A percentile compares a stretch with the other conserved stretches of the same genome.
Evolutionary conservation across 805 yeast species (phyloP).

Genomic region (Jamesozyma jinghongensis): DNA sequence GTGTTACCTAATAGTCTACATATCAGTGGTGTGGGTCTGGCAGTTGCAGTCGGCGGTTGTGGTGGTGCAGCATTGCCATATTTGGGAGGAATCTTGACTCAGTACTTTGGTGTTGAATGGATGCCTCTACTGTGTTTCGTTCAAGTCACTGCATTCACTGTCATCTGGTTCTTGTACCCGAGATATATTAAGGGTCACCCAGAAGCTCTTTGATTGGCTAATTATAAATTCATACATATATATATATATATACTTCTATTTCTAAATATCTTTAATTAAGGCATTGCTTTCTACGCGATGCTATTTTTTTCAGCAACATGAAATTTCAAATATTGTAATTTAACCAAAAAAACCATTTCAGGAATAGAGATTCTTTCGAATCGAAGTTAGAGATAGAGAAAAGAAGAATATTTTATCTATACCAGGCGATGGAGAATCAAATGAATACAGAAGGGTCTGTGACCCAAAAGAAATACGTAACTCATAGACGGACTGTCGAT

Average conservation of each 20-base stretch:
- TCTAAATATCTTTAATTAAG: too few species aligned
- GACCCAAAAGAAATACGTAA: constrained; percentile 21
- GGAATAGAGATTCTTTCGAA: too few species aligned
- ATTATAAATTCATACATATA: background rate
- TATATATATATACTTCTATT: background rate
- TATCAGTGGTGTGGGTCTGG: constrained; percentile 60
- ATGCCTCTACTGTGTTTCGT: constrained; percentile 24
- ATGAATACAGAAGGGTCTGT: background rate
- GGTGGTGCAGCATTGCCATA: constrained; percentile 76
- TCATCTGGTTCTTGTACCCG: constrained; percentile 25
- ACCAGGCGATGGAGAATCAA: background rate
- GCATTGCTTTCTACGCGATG: too few species aligned
- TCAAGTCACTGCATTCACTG: constrained; percentile 14
- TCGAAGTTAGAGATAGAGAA: too few species aligned
- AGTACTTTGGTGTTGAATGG: constrained; percentile 19
- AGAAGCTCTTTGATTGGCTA: constrained; percentile 11
- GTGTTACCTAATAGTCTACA: constrained; percentile 52
- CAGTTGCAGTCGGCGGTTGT: constrained; percentile 72
- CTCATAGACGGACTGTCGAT: constrained; percentile 29
- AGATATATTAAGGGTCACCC: constrained; percentile 16
- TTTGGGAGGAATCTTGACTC: constrained; percentile 40
- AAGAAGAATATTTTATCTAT: too few species aligned
- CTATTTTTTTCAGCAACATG: too few species aligned
- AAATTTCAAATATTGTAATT: too few species aligned
- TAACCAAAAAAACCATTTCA: too few species aligned